phyloP scores from a whole-genome alignment of 163 green algal genomes.

The Prototheca wickerhamii region DNA sequence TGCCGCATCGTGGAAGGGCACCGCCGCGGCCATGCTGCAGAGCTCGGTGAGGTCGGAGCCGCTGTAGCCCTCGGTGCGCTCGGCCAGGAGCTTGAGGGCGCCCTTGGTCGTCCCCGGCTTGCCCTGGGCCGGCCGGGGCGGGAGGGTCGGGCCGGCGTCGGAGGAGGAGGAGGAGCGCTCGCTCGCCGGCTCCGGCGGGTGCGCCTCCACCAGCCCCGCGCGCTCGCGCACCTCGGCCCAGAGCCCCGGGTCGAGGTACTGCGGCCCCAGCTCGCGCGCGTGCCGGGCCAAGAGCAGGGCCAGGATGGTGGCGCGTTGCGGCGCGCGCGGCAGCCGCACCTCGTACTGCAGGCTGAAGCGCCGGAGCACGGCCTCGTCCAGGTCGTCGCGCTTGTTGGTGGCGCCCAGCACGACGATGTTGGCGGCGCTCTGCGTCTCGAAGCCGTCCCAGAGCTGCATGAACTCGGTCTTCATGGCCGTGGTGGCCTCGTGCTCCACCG shows the following conservation, averaged over 20 bases:
- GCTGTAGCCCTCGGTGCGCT: slow-evolving; percentile 50
- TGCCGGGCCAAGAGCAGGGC: slow-evolving; percentile 48
- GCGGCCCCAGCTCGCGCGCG: slow-evolving; percentile 14
- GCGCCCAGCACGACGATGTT: slow-evolving; percentile 63
- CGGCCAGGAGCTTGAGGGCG: slow-evolving; percentile 31
- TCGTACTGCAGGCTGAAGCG: slow-evolving; percentile 70
- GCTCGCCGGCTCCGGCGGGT: not conserved
- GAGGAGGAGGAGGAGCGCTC: not conserved
- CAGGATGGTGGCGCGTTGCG: slow-evolving; percentile 57
- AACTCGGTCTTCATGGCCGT: slow-evolving; percentile 70
- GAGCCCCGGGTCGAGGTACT: slow-evolving; percentile 8
- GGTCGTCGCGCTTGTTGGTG: slow-evolving; percentile 62
- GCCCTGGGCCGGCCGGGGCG: not conserved
- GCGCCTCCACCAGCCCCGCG: not conserved
- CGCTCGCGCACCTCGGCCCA: not conserved
- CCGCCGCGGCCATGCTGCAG: slow-evolving; percentile 48
- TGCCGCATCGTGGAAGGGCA: slow-evolving; percentile 36
- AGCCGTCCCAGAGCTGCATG: slow-evolving; percentile 63
- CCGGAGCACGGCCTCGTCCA: slow-evolving; percentile 75
- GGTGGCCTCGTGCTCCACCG: slow-evolving; percentile 70
- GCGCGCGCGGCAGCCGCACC: slow-evolving; percentile 40
- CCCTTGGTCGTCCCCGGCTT: not conserved
- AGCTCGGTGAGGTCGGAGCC: slow-evolving; percentile 65
- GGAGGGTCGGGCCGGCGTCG: not conserved
- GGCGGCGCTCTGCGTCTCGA: slow-evolving; percentile 30